phyloP scores from a whole-genome alignment of 495 filamentous ascomycete genomes.

The Penicillium paxilli region DNA sequence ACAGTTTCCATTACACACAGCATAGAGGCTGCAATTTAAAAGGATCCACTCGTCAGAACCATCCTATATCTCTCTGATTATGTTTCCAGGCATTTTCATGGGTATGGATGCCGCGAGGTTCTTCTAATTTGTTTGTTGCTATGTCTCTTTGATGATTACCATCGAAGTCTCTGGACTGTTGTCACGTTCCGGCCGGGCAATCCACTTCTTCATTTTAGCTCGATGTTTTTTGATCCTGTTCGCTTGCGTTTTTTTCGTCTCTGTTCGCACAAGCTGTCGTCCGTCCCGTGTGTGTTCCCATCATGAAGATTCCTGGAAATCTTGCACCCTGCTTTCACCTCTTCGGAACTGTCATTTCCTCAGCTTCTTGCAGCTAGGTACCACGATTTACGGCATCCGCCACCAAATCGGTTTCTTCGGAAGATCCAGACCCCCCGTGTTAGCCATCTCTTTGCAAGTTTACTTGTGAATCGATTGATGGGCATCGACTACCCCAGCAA shows the following conservation, averaged over 20 bases:
- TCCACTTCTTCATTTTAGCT: slow-evolving; percentile 21
- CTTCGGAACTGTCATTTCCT: slow-evolving; percentile 20
- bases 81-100: slow-evolving; percentile 29
- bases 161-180: slow-evolving; percentile 36
- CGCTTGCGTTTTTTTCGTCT: slow-evolving; percentile 19
- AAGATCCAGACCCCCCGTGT: slow-evolving; percentile 69
- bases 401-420: slow-evolving; percentile 45
- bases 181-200: slow-evolving; percentile 40
- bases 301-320: slow-evolving; percentile 40
- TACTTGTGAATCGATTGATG: slow-evolving; percentile 58
- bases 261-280: slow-evolving; percentile 21
- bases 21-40: slow-evolving; percentile 23
- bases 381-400: slow-evolving; percentile 56
- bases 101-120: slow-evolving; percentile 48
- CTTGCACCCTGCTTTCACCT: slow-evolving; percentile 43
- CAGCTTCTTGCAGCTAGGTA: slow-evolving; percentile 35
- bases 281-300: slow-evolving; percentile 45
- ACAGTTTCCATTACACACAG: slow-evolving; percentile 40
- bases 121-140: slow-evolving; percentile 26
- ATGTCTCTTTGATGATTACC: slow-evolving; percentile 26
- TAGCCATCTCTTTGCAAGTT: slow-evolving; percentile 64
- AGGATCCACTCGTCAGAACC: slow-evolving; percentile 55
- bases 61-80: slow-evolving; percentile 24
- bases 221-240: slow-evolving; percentile 23
- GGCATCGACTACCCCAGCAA: slow-evolving; percentile 58